Percentiles rank a stretch among this genome's conserved stretches.
phyloP scores from a whole-genome alignment of 257 asterid species.

The Galeopsis tetrahit region DNA sequence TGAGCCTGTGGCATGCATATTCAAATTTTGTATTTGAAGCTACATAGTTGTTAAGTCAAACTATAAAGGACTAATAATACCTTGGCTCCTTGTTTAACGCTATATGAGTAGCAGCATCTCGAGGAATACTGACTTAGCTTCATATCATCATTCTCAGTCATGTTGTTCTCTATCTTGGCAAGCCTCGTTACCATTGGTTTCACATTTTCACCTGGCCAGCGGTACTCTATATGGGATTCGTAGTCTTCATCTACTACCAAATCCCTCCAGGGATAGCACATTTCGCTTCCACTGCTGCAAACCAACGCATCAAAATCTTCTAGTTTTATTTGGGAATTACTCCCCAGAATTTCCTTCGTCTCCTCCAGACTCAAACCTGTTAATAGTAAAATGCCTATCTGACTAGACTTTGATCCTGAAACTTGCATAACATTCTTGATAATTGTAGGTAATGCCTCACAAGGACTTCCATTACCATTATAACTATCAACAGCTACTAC shows the following conservation, averaged over 20 bases:
- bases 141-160: conserved; percentile 45
- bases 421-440: conserved; percentile 61
- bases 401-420: conserved; percentile 47
- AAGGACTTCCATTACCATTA: conserved; percentile 36
- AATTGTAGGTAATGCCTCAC: conserved; percentile 46
- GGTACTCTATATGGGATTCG: conserved; percentile 59
- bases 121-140: conserved; percentile 51
- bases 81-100: conserved; percentile 54
- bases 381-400: conserved; percentile 59
- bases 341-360: conserved; percentile 49
- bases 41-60: neutral
- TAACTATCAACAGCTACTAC: conserved; percentile 51
- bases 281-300: conserved; percentile 71
- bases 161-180: conserved; percentile 44
- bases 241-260: conserved; percentile 58
- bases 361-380: conserved; percentile 60
- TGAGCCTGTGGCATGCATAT: conserved; percentile 40
- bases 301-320: conserved; percentile 64
- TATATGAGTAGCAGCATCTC: conserved; percentile 59
- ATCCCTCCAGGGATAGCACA: conserved; percentile 70
- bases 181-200: conserved; percentile 53
- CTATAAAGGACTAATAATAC: conserved; percentile 39
- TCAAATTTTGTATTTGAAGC: conserved; percentile 7
- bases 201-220: conserved; percentile 70
- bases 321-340: conserved; percentile 37